Percentiles rank a stretch among this genome's conserved stretches.
These are phyloP conservation scores for Cercophora sp. DNA, from an alignment of 495 filamentous ascomycete species.

Conservation along the genomic window DNA sequence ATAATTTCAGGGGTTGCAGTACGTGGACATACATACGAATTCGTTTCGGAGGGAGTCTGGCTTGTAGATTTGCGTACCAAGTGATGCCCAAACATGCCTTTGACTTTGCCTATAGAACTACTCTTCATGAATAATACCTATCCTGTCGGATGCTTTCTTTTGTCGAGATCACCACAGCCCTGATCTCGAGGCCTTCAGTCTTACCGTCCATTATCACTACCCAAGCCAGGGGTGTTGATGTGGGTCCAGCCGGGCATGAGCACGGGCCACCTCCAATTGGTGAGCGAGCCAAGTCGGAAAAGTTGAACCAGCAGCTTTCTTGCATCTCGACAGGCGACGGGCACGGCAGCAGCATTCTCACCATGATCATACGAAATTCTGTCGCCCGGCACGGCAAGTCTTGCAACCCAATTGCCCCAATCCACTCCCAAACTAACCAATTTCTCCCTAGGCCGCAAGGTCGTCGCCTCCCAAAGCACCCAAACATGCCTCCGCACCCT, in stretches of 20 bases:
- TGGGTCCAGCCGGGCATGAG: too few species aligned
- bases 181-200: too few species aligned
- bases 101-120: constrained; percentile 4
- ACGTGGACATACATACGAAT: too few species aligned
- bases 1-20: too few species aligned
- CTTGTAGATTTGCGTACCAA: constrained; percentile 21
- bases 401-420: too few species aligned
- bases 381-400: constrained; percentile 47
- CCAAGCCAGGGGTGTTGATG: too few species aligned
- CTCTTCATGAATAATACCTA: background rate
- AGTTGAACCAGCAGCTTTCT: constrained; percentile 16
- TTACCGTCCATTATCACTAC: too few species aligned
- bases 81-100: background rate
- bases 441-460: constrained; percentile 44
- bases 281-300: constrained; percentile 23
- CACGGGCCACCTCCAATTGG: constrained; percentile 17
- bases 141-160: background rate
- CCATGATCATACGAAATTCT: constrained; percentile 52
- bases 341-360: constrained; percentile 10
- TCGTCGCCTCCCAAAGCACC: too few species aligned
- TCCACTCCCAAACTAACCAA: too few species aligned
- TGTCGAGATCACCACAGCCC: background rate
- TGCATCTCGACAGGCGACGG: constrained; percentile 15
- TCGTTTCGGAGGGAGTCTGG: background rate
- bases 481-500: constrained; percentile 35